These are phyloP conservation scores for Kalanchoe fedtschenkoi DNA, from an alignment of 164 flowering plant species.

Conservation along the genomic window DNA sequence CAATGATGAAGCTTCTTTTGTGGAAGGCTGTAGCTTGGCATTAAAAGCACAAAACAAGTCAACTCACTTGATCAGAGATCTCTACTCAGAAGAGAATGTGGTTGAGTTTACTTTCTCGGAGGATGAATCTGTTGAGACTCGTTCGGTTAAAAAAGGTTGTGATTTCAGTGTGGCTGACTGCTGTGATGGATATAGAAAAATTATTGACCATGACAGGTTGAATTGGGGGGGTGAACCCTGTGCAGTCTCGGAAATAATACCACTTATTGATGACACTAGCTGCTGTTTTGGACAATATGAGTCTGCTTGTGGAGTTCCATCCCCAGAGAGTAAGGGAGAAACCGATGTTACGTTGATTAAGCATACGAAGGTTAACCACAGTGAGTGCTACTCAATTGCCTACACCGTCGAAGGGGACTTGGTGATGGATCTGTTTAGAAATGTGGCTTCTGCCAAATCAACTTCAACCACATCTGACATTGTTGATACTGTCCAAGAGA, in stretches of 20 bases:
- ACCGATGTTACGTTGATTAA: slow-evolving; percentile 11
- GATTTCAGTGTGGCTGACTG: not conserved
- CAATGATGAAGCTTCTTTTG: slow-evolving; percentile 7
- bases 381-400: slow-evolving; percentile 9
- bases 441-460: not conserved
- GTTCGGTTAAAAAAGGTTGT: not conserved
- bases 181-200: no score
- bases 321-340: not conserved
- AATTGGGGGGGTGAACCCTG: not conserved
- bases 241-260: not conserved
- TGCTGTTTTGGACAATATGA: not conserved
- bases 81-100: not conserved
- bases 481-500: not conserved
- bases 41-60: slow-evolving; percentile 10
- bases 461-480: not conserved
- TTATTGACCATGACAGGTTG: not conserved
- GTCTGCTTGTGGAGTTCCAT: not conserved
- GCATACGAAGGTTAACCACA: slow-evolving; percentile 21
- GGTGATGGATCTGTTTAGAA: slow-evolving; percentile 3
- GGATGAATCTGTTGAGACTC: not conserved
- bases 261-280: not conserved
- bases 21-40: slow-evolving; percentile 4
- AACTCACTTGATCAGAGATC: not conserved
- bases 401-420: slow-evolving; percentile 1
- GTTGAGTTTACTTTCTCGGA: not conserved